Evolutionary conservation across 2,329 filamentous ascomycete species (phyloP).

Genomic region (Phyllosticta citrichinensis): DNA sequence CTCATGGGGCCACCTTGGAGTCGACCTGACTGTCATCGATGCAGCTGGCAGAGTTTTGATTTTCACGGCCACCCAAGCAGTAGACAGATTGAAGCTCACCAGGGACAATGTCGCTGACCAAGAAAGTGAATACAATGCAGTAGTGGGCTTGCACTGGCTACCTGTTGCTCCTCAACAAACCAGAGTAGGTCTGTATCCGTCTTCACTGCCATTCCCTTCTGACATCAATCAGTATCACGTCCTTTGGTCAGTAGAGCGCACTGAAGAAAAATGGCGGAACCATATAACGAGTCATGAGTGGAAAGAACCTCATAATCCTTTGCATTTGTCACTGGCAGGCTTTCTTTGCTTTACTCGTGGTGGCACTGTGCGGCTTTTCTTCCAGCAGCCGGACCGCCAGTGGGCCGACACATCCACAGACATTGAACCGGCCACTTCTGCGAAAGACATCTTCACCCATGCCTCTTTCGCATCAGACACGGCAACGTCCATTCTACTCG

Average conservation of each 20-base stretch:
- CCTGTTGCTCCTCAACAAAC: constrained; percentile 32
- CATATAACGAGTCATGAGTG: constrained; percentile 55
- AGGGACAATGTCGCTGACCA: constrained; percentile 57
- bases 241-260: constrained; percentile 29
- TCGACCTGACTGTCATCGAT: constrained; percentile 78
- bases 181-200: constrained; percentile 19
- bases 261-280: constrained; percentile 52
- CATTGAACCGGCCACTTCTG: constrained; percentile 60
- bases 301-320: constrained; percentile 63
- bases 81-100: constrained; percentile 60
- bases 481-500: constrained; percentile 49
- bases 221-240: constrained; percentile 22
- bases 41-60: constrained; percentile 67
- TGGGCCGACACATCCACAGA: constrained; percentile 66
- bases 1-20: constrained; percentile 66
- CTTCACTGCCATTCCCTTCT: constrained; percentile 7
- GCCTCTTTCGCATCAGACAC: constrained; percentile 51
- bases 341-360: constrained; percentile 67
- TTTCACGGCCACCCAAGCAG: constrained; percentile 56
- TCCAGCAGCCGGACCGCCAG: constrained; percentile 61
- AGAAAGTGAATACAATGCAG: constrained; percentile 62
- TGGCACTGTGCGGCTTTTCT: constrained; percentile 66
- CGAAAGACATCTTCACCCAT: constrained; percentile 36
- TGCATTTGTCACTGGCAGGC: constrained; percentile 42
- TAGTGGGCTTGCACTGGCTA: constrained; percentile 85